Evolutionary conservation across 208 protist species (phyloP), one percentile per base, ranked within the genome.

Genomic region (Leishmania major): DNA sequence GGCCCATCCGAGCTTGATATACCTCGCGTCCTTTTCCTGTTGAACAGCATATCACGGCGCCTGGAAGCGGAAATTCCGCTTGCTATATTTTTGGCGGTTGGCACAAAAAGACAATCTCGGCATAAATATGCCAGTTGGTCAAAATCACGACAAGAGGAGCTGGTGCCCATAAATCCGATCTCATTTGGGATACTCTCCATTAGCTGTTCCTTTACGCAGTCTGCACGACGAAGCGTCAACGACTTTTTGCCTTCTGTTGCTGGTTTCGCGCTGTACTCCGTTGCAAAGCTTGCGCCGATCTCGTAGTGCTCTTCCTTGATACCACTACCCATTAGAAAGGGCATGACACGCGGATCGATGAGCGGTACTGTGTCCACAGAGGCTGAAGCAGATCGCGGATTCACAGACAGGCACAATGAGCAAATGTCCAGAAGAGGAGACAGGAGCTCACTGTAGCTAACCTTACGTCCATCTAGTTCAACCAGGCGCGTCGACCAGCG

Each of bases 41-140:
- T 80, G 79, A 93, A 95, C 5, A 93, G 80, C 45, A 94, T 64
- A 62, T 86, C 83, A 37, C 79, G 81, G n/a, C 73, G 60, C 51
- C 51, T 82, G 17, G 35, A 66, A 13, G 49, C 57, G 53, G 71
- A 40, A 10, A 80, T 80, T 28, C 82, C 55, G 19, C 51, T 80
- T 78, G 59, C 73, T 37, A 31, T 49, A 81, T 37, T 57, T 51
- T 74, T 53, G 43, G 43, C 35, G 53, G 60, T 80, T 40, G 87
- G 84, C 40, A 87, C 85, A 66, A 92, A 90, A 62, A 92, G 47
- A 53, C 84, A 81, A 88, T 87, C 88, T 37, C 93, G 83, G 71
- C 91, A 93, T 17, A 96, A 71, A 60, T 90, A 83, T 8, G 90
- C 93, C 6, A 96, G 80, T 75, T 93, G 90, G 66, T 95, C 92